Conservation (phyloP, 164 flowering plant species). For the Vitis amurensis region DNA sequence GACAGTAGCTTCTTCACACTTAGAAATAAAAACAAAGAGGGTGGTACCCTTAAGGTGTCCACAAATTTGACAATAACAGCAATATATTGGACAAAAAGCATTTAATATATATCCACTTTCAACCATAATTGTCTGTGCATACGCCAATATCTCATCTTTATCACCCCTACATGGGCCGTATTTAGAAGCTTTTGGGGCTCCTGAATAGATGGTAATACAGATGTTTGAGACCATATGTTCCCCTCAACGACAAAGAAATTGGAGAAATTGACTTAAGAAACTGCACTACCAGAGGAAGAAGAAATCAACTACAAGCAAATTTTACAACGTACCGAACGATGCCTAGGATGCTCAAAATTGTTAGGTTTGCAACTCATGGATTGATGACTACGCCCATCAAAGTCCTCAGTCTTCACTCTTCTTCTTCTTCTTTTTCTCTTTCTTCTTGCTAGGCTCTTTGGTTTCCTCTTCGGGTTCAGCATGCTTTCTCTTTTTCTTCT, state of each 20-base stretch:
- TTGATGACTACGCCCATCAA: not conserved
- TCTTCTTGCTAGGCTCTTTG: constrained; percentile 29
- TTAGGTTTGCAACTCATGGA: not conserved
- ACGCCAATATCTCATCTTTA: too few relatives aligned
- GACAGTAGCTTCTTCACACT: too few relatives aligned
- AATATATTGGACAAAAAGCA: too few relatives aligned
- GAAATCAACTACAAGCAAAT: not conserved
- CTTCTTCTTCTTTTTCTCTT: constrained; percentile 58
- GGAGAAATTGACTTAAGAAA: not conserved
- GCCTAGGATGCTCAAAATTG: constrained; percentile 15
- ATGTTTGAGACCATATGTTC: not conserved
- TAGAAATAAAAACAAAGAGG: too few relatives aligned
- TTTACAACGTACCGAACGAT: constrained; percentile 1
- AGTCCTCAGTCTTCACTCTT: constrained; percentile 28
- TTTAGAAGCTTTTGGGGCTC: not conserved
- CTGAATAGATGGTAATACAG: not conserved
- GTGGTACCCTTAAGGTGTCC: too few relatives aligned
- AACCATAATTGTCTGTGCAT: too few relatives aligned
- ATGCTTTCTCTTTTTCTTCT: constrained; percentile 48
- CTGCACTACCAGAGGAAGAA: not conserved
- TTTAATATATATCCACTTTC: too few relatives aligned
- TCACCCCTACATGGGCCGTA: not conserved
- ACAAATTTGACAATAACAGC: too few relatives aligned
- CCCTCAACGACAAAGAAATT: not conserved
- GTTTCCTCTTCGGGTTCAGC: constrained; percentile 26